Evolutionary conservation across 2,329 filamentous ascomycete genomes (phyloP), one percentile per base, ranked within the genome.

Genomic region (Ophiocordyceps camponoti-saundersi): DNA sequence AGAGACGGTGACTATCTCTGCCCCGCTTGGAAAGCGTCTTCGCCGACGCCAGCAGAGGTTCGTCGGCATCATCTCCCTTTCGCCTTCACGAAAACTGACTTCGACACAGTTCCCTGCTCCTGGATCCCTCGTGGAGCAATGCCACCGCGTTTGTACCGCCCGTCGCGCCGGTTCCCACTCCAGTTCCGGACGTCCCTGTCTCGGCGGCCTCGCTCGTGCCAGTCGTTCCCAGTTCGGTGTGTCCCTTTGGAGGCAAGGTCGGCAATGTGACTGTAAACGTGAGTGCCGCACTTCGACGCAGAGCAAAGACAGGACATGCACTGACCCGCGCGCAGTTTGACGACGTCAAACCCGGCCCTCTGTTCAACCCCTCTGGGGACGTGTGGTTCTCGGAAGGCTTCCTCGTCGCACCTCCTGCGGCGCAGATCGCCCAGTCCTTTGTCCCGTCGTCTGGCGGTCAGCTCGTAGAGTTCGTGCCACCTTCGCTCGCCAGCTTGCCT

Each of bases 371-470:
- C 1, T 55, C 58, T 18, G 57, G 61, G 7, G 61, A 64, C 44
- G 56, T 66, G 26, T 67, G 65, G 65, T 67, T 67, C 47, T 67
- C 65, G 23, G 57, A 64, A 48, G 65, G 65, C 2, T 67, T 67
- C 47, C 53, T 65, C 6, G 55, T 67, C 44, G 59, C 59, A 1
- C 63, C 65, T 3, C 61, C 61, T 22, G 60, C 61, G 10, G 53
- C 57, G 3, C 55, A 61, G 32, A 51, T 56, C 20, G 49, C 55
- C 12, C 57, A 63, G 36, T 58, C 61, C 1, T 67, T 61, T 40
- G 49, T 58, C 13, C 57, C 65, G 12, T 63, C 64, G 3, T 67
- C 65, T 15, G 65, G 65, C 10, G 59, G 61, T 12, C 63, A 65
- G 36, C 55, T 67, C 1, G 54, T 66, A 2, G 63, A 67, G 46